Base-by-base conservation (phyloP, 805 yeast species). In the Brettanomyces custersianus region DNA sequence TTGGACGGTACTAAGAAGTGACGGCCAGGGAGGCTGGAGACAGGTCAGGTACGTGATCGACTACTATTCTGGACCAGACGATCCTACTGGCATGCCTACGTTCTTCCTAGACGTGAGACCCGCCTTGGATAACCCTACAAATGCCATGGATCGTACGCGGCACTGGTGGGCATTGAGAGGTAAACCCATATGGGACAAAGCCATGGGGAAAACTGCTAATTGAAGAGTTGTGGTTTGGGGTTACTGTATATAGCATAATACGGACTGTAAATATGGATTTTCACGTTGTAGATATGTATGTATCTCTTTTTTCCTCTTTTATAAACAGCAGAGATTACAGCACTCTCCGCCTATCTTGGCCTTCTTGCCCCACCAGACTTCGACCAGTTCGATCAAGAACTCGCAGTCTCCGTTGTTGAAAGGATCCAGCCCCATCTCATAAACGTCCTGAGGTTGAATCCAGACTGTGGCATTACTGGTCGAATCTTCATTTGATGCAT, bases 41-140 rank as follows among this genome's bases (percentile, higher is more conserved):
- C 63, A 77, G 47, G 87, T 92, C 16, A 71, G 98, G 43, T 92
- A 92, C 49, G 94, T 92, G 21, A 87, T 92, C 49, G 99, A 92
- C 57, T 92, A 90, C 57, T 92, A 92, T 55, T 31, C 43, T n/a
- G 96, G 95, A 3, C 95, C 95, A 5, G 96, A 87, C 46, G 95
- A 81, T 47, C 77, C 71, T 15, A 76, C 82, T 29, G 96, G 95
- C 3, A 73, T 80, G 75, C 97, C 99, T 5, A 73, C 94, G 2
- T 92, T 92, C 56, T 77, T 75, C 59, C 70, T 94, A 44, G 98
- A 92, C 59, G 96, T 94, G 13, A 75, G 99, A 47, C 98, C 98
- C 1, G 98, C 95, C 0, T 63, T 87, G 42, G 98, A 92, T 57
- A 68, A 67, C 40, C 48, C 75, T 1, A 59, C 62, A 1, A 79